Base-by-base conservation (phyloP, 106 monocot genomes). In the Dendrobium catenatum region DNA sequence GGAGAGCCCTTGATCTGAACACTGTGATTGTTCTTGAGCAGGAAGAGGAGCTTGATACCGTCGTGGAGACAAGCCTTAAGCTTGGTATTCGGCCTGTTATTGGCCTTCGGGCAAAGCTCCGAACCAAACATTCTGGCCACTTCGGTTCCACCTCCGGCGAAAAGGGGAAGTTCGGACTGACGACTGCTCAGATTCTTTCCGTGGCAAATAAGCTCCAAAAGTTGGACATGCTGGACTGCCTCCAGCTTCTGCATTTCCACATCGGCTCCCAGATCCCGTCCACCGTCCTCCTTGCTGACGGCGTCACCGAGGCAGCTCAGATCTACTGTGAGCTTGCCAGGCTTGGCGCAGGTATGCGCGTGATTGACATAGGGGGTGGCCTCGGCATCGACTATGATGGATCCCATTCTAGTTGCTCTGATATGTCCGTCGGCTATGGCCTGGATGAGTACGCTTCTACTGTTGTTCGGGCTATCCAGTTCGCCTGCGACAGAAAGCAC, bases 131-230 rank as follows among this genome's bases (percentile, higher is more conserved):
- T 66, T 85, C 90, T 0, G 93, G 93, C 40, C 93, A 93, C 51
- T 93, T 93, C 78, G 93, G 93, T 0, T 88, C 93, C 4, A 93
- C 93, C n/a, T 93, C 93, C 2, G 93, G 93, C 41, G 93, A 93
- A 83, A 88, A 90, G 70, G 93, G 93, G n/a, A 93, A 93, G 76
- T 93, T 93, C 76, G 93, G 93, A 46, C 90, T 93, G n/a, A 90
- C 82, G 6, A 85, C 90, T 0, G 70, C 81, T 15, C 89, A 93
- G 85, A 88, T 93, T 58, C 86, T 90, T 58, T 86, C 90, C 2
- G 88, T 90, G 6, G 90, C 84, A 19, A 86, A 78, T 78, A 88
- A 82, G 75, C 90, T 93, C 1, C 81, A 82, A 67, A 76, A 33
- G 20, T 43, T 90, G 29, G 85, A 87, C 11, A 90, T 93, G 90